phyloP scores from a whole-genome alignment of 2,329 filamentous ascomycete species.

The Alternaria solani region DNA sequence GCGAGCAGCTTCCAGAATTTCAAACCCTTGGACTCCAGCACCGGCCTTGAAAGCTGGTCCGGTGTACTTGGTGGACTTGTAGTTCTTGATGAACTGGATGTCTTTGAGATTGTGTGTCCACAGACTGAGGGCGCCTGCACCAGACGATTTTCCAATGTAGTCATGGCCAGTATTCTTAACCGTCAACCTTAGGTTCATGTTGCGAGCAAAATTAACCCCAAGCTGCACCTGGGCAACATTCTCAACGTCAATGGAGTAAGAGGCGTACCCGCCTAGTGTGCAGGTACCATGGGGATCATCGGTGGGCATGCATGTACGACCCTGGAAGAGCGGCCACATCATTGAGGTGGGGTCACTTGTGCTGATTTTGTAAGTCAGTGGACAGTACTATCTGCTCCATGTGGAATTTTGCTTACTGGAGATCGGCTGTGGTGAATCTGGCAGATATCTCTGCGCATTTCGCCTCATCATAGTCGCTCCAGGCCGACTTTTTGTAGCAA shows the following conservation, averaged over 20 bases:
- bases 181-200: constrained; percentile 28
- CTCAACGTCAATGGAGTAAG: constrained; percentile 24
- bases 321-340: constrained; percentile 37
- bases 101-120: constrained; percentile 44
- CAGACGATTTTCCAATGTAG: constrained; percentile 34
- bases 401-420: constrained; percentile 11
- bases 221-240: constrained; percentile 28
- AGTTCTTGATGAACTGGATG: constrained; percentile 21
- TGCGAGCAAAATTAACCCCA: constrained; percentile 29
- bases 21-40: constrained; percentile 35
- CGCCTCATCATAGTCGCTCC: constrained; percentile 15
- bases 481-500: constrained; percentile 31
- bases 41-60: constrained; percentile 36
- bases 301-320: constrained; percentile 33
- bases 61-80: constrained; percentile 18
- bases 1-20: constrained; percentile 29
- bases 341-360: constrained; percentile 34
- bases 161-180: constrained; percentile 33
- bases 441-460: constrained; percentile 24
- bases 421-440: constrained; percentile 18
- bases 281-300: constrained; percentile 19
- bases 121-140: constrained; percentile 33
- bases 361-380: constrained; percentile 1
- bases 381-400: neutral
- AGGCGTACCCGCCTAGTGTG: constrained; percentile 26